These are phyloP conservation scores for Saccharomyces cerevisiae DNA, from an alignment of 805 yeast species.

Conservation along the genomic window DNA sequence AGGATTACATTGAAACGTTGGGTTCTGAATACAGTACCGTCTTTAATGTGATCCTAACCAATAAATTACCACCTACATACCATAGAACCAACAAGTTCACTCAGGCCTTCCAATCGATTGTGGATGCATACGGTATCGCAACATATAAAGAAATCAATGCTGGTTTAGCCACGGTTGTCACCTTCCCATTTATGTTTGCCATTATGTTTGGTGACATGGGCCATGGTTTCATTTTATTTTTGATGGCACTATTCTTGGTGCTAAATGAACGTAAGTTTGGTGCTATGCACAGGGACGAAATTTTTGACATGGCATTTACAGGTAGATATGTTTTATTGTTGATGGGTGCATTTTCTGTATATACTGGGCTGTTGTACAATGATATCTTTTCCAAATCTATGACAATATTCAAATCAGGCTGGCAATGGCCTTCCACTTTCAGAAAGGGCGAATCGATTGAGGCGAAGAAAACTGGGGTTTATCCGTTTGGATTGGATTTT, in stretches of 20 bases:
- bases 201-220: conserved; percentile 99
- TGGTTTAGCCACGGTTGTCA: conserved; percentile 86
- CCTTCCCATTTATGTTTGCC: conserved; percentile 98
- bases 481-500: conserved; percentile 81
- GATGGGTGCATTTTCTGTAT: conserved; percentile 94
- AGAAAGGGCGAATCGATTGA: conserved; percentile 59
- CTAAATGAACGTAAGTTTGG: conserved; percentile 64
- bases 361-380: conserved; percentile 89
- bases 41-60: conserved; percentile 55
- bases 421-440: conserved; percentile 84
- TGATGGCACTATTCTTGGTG: conserved; percentile 66
- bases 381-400: conserved; percentile 88
- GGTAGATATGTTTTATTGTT: conserved; percentile 86
- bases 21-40: conserved; percentile 46
- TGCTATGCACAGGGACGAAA: conserved; percentile 73
- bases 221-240: conserved; percentile 77
- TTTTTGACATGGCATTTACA: conserved; percentile 89
- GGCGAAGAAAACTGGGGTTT: conserved; percentile 61
- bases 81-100: conserved; percentile 94
- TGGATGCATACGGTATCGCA: conserved; percentile 93
- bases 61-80: conserved; percentile 86
- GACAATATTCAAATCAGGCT: conserved; percentile 81
- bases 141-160: conserved; percentile 93
- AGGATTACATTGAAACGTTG: conserved; percentile 34
- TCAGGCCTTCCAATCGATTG: conserved; percentile 82